Conservation (phyloP, 805 yeast species). For the Myxozyma geophila region DNA sequence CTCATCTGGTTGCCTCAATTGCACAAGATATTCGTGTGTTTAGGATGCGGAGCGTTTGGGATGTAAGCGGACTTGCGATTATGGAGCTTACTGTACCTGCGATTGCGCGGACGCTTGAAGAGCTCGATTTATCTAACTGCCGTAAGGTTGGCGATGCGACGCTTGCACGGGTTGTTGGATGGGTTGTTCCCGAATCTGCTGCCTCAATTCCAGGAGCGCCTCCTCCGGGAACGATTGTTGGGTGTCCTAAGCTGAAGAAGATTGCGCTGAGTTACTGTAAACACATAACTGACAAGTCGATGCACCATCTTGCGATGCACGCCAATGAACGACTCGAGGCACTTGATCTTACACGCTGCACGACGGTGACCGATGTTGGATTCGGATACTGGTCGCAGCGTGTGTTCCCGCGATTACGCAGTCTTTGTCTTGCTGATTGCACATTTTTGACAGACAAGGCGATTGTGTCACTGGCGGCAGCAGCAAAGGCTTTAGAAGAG, state of each 20-base stretch:
- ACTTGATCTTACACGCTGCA: slow-evolving; percentile 72
- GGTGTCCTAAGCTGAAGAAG: slow-evolving; percentile 62
- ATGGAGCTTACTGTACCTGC: slow-evolving; percentile 74
- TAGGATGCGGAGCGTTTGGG: slow-evolving; percentile 74
- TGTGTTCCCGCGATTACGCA: slow-evolving; percentile 58
- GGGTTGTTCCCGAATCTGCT: slow-evolving; percentile 43
- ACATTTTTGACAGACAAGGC: slow-evolving; percentile 72
- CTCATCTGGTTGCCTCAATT: slow-evolving; percentile 71
- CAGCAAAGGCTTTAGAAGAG: slow-evolving; percentile 61
- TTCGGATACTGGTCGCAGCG: slow-evolving; percentile 67
- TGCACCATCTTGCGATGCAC: slow-evolving; percentile 64
- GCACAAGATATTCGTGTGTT: slow-evolving; percentile 62
- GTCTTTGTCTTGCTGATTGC: slow-evolving; percentile 68
- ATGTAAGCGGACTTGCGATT: slow-evolving; percentile 77
- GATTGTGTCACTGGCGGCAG: slow-evolving; percentile 62
- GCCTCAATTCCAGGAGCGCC: slow-evolving; percentile 12
- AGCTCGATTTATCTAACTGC: slow-evolving; percentile 71
- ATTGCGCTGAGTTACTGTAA: slow-evolving; percentile 75
- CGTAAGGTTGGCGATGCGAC: slow-evolving; percentile 74
- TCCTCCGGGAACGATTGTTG: slow-evolving; percentile 46
- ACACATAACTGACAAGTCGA: slow-evolving; percentile 68
- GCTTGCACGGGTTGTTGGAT: slow-evolving; percentile 68
- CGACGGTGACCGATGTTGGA: slow-evolving; percentile 76
- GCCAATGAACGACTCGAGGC: slow-evolving; percentile 60
- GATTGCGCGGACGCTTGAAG: slow-evolving; percentile 62